Percentiles rank a stretch among this genome's conserved stretches.
These are phyloP conservation scores for Candida sanyaensis DNA, from an alignment of 1,139 yeast genomes.

Conservation along the genomic window DNA sequence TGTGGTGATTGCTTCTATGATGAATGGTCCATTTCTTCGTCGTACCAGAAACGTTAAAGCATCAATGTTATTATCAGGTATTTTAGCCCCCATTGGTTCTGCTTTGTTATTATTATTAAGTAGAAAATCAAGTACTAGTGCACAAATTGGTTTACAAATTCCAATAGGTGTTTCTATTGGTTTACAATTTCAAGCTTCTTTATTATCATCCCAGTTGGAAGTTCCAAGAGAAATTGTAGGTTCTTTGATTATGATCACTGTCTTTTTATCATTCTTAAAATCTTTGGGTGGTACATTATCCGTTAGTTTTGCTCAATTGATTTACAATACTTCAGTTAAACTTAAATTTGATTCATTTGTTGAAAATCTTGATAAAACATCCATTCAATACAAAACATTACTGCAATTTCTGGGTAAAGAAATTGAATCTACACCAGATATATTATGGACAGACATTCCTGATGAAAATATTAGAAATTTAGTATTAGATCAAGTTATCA, in stretches of 20 bases:
- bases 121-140: conserved; percentile 31
- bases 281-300: conserved; percentile 53
- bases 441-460: conserved; percentile 27
- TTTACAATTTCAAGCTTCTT: conserved; percentile 49
- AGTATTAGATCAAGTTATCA: conserved; percentile 34
- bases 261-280: conserved; percentile 47
- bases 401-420: conserved; percentile 18
- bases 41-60: conserved; percentile 51
- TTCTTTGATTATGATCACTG: conserved; percentile 49
- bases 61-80: conserved; percentile 45
- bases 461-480: conserved; percentile 18
- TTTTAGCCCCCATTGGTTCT: conserved; percentile 49
- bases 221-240: conserved; percentile 54
- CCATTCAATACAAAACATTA: conserved; percentile 20
- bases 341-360: conserved; percentile 21
- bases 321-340: conserved; percentile 34
- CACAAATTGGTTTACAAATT: conserved; percentile 54
- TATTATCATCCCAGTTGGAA: conserved; percentile 53
- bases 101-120: conserved; percentile 49
- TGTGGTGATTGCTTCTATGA: conserved; percentile 47
- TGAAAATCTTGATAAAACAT: conserved; percentile 14
- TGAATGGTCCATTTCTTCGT: conserved; percentile 49
- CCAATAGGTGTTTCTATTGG: conserved; percentile 59
- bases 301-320: conserved; percentile 46
- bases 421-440: conserved; percentile 29